Evolutionary conservation across 495 filamentous ascomycete species (phyloP), one percentile per base, ranked within the genome.

Genomic region (Antarctomyces pellizariae): DNA sequence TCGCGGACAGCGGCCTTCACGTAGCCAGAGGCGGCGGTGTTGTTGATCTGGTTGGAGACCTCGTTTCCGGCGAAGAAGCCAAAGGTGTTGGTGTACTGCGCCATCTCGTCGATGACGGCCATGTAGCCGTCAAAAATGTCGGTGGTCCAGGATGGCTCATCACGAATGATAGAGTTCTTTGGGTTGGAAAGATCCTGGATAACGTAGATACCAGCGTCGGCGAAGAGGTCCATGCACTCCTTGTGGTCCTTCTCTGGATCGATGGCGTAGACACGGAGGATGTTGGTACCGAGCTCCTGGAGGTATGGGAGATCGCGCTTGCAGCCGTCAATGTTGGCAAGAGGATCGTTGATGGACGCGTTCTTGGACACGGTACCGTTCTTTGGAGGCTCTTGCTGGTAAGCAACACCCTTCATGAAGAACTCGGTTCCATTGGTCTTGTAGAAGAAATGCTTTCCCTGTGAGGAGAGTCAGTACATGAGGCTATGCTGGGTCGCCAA

Each of bases 1-100:
- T 95, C 84, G 37, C 83, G 80, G 16, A 91, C 78, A 18, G 86
- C 83, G 31, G 86, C 86, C 62, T 95, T 95, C 43, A 92, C 84
- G 42, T 73, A 95, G 26, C 84, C 78, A 27, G 72, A 79, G 18
- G 83, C 80, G 35, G 56, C 56, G 14, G 84, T 93, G 49, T 83
- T 92, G 44, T 59, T 70, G 20, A 58, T 49, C 32, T 64, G 61
- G 57, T 95, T 93, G 38, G 78, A 75, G 31, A 95, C 83, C 49
- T 97, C 86, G 47, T 97, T 95, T 27, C 86, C 86, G 14, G 83
- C 76, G 47, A 95, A 93, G 65, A 93, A 97, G 34, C 86, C 86
- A 26, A 97, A 62, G 22, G 71, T 65, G 48, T 97, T 97, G 48
- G 56, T 65, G 51, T 90, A 93, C 34, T 70, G 53, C 24, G 59